Conservation (phyloP, 2,329 filamentous ascomycete genomes). For the Colletotrichum sidae region DNA sequence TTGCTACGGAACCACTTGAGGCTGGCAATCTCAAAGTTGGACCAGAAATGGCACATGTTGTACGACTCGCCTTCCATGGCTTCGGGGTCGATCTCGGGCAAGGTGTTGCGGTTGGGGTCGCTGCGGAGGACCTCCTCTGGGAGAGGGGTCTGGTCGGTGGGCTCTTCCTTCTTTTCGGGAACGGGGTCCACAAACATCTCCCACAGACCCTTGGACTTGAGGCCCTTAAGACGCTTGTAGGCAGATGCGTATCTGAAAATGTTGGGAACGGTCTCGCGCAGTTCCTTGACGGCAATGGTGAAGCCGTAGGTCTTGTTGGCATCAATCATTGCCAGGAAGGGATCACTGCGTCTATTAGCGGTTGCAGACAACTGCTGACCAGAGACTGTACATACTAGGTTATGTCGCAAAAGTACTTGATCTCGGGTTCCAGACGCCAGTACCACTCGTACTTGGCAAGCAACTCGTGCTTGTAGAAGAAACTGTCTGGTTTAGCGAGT, state of each 20-base stretch:
- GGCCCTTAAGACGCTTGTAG: conserved; percentile 92
- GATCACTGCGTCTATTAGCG: conserved; percentile 72
- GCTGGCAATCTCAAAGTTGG: conserved; percentile 97
- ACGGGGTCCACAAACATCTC: conserved; percentile 94
- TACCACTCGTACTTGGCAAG: conserved; percentile 99
- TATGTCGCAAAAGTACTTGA: conserved; percentile 99
- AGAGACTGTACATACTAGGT: conserved; percentile 76
- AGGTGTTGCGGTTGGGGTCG: conserved; percentile 75
- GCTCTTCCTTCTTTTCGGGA: conserved; percentile 71
- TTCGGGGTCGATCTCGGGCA: conserved; percentile 89
- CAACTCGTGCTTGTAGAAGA: conserved; percentile 97
- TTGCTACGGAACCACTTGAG: conserved; percentile 97
- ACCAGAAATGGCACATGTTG: conserved; percentile 99
- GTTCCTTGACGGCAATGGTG: conserved; percentile 97
- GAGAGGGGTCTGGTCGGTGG: conserved; percentile 72
- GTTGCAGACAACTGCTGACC: neutral
- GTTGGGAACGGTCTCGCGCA: conserved; percentile 97
- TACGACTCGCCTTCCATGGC: conserved; percentile 98
- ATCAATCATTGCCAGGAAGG: conserved; percentile 94
- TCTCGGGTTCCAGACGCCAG: conserved; percentile 98
- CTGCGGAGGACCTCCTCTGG: conserved; percentile 85
- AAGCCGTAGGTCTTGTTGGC: conserved; percentile 98
- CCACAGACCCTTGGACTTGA: conserved; percentile 93
- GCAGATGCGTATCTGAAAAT: conserved; percentile 99
- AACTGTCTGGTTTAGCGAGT: conserved; percentile 58